Percentiles rank a stretch among this genome's conserved stretches.
Evolutionary conservation across 768 basidiomycete genomes (phyloP).

Genomic region (Lyophyllum semitale): DNA sequence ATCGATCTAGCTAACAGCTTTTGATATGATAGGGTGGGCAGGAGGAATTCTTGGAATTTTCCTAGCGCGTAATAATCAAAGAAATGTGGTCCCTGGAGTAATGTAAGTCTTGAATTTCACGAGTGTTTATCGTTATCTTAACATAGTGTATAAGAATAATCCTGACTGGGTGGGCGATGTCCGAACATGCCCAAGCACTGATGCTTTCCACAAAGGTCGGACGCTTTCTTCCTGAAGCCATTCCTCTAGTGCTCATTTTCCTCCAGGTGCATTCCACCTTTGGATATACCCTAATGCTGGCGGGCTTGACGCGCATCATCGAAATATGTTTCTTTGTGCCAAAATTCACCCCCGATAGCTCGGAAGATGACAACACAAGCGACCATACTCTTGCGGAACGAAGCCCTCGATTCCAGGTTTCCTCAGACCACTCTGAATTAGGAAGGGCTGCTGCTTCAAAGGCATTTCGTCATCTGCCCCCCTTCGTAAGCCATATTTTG

Average conservation of each 20-base stretch:
- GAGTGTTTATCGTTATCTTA: not conserved
- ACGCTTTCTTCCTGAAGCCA: not conserved
- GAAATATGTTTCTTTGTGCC: constrained; percentile 81
- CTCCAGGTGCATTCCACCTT: constrained; percentile 78
- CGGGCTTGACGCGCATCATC: constrained; percentile 76
- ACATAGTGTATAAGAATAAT: constrained; percentile 56
- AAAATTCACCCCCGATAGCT: constrained; percentile 23
- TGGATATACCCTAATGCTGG: constrained; percentile 84
- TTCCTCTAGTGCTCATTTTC: constrained; percentile 2
- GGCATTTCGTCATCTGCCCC: constrained; percentile 85
- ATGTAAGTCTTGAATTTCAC: constrained; percentile 49
- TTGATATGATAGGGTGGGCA: constrained; percentile 72
- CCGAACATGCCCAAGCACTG: constrained; percentile 82
- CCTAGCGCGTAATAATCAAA: constrained; percentile 78
- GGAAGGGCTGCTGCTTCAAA: constrained; percentile 42
- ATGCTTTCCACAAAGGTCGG: constrained; percentile 80
- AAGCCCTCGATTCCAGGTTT: constrained; percentile 12
- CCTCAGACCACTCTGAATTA: constrained; percentile 15
- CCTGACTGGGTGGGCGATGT: constrained; percentile 94
- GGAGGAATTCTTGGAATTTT: constrained; percentile 90
- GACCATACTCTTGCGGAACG: constrained; percentile 66
- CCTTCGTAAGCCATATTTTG: constrained; percentile 68
- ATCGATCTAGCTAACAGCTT: constrained; percentile 4
- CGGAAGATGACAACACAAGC: constrained; percentile 57
- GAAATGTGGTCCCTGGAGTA: constrained; percentile 77